Percentiles rank a stretch among this genome's conserved stretches.
These are phyloP conservation scores for Talaromyces sp. DNA, from an alignment of 2,329 filamentous ascomycete species.

Conservation along the genomic window DNA sequence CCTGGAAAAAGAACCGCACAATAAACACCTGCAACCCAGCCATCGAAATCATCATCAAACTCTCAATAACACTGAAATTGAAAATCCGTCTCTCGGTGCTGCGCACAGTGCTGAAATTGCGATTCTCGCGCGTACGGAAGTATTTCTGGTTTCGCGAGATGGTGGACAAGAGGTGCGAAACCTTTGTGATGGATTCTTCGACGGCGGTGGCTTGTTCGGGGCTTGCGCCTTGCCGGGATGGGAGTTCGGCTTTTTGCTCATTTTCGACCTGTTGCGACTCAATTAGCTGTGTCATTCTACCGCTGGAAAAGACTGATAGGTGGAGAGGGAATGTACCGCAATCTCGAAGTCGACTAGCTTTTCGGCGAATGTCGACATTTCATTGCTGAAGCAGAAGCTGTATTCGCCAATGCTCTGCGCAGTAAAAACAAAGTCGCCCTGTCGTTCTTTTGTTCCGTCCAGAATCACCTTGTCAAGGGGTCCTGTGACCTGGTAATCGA, in stretches of 20 bases:
- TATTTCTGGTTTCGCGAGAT: conserved; percentile 98
- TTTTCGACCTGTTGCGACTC: conserved; percentile 71
- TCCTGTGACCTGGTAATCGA: conserved; percentile 85
- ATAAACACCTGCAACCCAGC: conserved; percentile 94
- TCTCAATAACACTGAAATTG: conserved; percentile 95
- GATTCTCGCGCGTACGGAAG: conserved; percentile 97
- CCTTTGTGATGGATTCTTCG: conserved; percentile 92
- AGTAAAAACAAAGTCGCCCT: conserved; percentile 97
- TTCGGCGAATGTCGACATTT: conserved; percentile 96
- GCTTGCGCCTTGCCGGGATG: conserved; percentile 80
- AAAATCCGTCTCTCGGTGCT: conserved; percentile 95
- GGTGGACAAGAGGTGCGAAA: conserved; percentile 87
- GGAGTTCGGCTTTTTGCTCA: conserved; percentile 75
- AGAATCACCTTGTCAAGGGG: conserved; percentile 78
- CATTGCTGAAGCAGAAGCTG: conserved; percentile 96
- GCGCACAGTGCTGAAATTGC: conserved; percentile 96
- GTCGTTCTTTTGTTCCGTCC: conserved; percentile 83
- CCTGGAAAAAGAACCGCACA: conserved; percentile 98
- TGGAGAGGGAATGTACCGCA: conserved; percentile 56
- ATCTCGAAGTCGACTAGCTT: conserved; percentile 99
- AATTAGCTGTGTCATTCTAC: not conserved
- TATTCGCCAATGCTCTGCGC: conserved; percentile 86
- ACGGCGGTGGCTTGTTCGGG: conserved; percentile 85
- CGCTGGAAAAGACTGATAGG: too few relatives aligned
- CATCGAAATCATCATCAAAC: conserved; percentile 88